Evolutionary conservation across 306 rosid genomes (phyloP).

Genomic region (Herpetospermum pedunculosum): DNA sequence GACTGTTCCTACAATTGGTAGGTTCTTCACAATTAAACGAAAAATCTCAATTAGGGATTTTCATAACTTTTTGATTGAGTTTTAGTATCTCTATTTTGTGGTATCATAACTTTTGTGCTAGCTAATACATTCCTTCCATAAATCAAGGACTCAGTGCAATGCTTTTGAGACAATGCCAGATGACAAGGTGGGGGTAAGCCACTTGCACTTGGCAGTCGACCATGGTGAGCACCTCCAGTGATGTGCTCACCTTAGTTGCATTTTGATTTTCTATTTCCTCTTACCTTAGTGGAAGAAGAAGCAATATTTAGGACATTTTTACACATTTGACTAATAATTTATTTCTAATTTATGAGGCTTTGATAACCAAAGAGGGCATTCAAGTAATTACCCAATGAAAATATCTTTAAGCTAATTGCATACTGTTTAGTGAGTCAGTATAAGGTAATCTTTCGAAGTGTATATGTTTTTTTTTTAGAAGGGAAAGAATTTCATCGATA

Average conservation of each 20-base stretch:
- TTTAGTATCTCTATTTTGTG: background rate
- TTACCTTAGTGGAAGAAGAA: background rate
- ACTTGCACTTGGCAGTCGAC: background rate
- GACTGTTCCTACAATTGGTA: slow-evolving; percentile 87
- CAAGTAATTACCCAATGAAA: background rate
- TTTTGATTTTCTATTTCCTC: background rate
- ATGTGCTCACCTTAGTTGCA: background rate
- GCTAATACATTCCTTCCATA: background rate
- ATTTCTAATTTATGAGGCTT: background rate
- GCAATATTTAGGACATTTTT: background rate
- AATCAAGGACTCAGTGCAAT: background rate
- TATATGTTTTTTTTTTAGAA: no score
- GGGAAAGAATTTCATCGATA: no score
- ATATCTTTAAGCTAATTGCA: background rate
- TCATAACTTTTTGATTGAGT: background rate
- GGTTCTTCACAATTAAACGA: slow-evolving; percentile 5
- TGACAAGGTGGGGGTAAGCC: slow-evolving; percentile 3
- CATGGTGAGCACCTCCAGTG: background rate
- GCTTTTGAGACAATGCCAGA: background rate
- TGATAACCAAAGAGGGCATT: background rate
- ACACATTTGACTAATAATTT: background rate
- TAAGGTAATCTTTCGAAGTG: background rate
- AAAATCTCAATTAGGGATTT: background rate
- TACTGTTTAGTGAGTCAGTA: background rate
- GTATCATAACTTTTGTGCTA: background rate